Percentiles rank a stretch among this genome's conserved stretches.
These are phyloP conservation scores for Lactuca sativa DNA, from an alignment of 129 eudicot genomes.

Conservation along the genomic window DNA sequence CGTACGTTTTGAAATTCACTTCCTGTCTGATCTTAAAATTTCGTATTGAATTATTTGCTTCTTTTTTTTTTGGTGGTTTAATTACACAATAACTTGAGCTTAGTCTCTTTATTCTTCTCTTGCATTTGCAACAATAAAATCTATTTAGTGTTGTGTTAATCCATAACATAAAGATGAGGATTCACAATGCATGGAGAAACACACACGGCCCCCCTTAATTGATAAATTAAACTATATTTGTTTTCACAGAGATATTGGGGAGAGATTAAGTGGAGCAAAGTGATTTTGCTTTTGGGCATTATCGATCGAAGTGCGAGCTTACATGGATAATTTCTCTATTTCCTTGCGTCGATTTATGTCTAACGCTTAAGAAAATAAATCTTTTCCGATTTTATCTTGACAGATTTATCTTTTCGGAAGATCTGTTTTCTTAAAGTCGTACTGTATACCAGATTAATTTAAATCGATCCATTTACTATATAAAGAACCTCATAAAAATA, in stretches of 20 bases:
- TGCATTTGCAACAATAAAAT: slow-evolving; percentile 4
- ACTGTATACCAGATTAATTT: slow-evolving; percentile 1
- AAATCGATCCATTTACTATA: slow-evolving; percentile 20
- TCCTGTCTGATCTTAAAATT: not conserved
- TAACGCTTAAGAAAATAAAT: slow-evolving; percentile 15
- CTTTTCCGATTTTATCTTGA: not conserved
- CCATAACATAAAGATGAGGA: slow-evolving; percentile 30
- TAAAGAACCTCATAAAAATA: slow-evolving; percentile 21
- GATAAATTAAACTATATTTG: not conserved
- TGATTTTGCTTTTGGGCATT: slow-evolving; percentile 29
- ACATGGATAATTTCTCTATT: slow-evolving; percentile 22
- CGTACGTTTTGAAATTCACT: not conserved
- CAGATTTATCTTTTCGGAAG: not conserved
- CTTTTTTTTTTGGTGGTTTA: slow-evolving; percentile 13
- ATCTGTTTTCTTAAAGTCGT: slow-evolving; percentile 13
- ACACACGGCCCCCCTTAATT: slow-evolving; percentile 19
- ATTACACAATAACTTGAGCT: not conserved
- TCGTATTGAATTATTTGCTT: not conserved
- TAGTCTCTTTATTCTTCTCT: not conserved
- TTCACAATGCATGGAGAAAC: slow-evolving; percentile 33
- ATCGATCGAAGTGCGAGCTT: slow-evolving; percentile 27
- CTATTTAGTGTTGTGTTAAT: slow-evolving; percentile 21
- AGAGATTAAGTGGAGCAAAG: slow-evolving; percentile 43
- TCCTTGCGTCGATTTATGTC: slow-evolving; percentile 11
- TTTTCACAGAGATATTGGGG: slow-evolving; percentile 23